Evolutionary conservation across 2,329 filamentous ascomycete species (phyloP).

Genomic region (Botrytis byssoidea): DNA sequence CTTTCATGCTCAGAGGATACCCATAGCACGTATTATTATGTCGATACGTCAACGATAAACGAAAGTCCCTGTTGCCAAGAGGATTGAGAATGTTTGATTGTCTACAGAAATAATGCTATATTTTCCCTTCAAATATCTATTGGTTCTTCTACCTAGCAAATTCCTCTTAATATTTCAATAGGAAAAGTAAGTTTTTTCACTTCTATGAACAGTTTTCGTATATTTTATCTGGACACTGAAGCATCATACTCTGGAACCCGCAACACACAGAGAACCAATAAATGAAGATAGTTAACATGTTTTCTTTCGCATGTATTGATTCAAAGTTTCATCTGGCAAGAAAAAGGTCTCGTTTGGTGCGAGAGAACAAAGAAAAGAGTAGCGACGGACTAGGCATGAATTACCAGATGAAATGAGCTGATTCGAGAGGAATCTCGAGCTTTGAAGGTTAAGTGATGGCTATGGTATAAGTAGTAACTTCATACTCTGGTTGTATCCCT

Average conservation of each 20-base stretch:
- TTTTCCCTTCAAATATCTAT: too few species aligned
- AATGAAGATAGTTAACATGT: not conserved
- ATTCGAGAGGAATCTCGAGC: not conserved
- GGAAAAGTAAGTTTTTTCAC: not conserved
- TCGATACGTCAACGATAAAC: too few species aligned
- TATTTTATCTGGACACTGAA: not conserved
- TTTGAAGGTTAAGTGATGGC: not conserved
- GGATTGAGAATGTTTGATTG: too few species aligned
- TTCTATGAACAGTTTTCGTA: not conserved
- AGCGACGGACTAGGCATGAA: not conserved
- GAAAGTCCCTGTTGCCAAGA: too few species aligned
- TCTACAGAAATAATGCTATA: too few species aligned
- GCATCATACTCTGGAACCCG: not conserved
- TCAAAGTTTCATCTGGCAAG: not conserved
- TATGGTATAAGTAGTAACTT: not conserved
- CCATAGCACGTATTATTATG: too few species aligned
- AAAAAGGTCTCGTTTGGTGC: not conserved
- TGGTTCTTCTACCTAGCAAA: too few species aligned
- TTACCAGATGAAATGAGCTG: not conserved
- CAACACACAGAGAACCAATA: not conserved
- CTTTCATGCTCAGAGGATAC: too few species aligned
- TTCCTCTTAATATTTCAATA: too few species aligned
- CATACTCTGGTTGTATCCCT: too few species aligned
- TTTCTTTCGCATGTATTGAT: not conserved
- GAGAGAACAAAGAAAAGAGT: not conserved